Evolutionary conservation across 1,139 yeast species (phyloP).

Genomic region (Debaryomycetaceae sp.): DNA sequence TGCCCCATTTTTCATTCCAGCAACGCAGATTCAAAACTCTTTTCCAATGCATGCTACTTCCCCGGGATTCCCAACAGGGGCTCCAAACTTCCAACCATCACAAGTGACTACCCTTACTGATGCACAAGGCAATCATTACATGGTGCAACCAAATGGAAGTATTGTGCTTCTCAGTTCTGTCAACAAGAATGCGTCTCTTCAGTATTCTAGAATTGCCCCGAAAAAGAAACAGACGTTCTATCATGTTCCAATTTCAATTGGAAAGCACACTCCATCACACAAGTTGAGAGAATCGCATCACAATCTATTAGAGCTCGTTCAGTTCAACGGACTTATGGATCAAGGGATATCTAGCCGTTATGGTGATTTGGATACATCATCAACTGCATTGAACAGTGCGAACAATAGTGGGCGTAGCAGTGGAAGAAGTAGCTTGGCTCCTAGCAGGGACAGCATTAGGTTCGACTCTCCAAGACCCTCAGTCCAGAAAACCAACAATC

Average conservation of each 20-base stretch:
- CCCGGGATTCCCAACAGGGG: background rate
- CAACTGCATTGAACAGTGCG: conserved; percentile 16
- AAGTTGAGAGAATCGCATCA: conserved; percentile 21
- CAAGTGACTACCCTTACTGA: background rate
- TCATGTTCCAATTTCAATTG: conserved; percentile 13
- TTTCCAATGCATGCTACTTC: background rate
- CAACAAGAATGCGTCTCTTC: background rate
- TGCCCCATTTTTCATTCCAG: background rate
- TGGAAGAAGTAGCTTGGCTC: conserved; percentile 8
- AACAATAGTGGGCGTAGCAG: conserved; percentile 19
- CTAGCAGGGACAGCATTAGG: conserved; percentile 6
- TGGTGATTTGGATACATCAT: conserved; percentile 26
- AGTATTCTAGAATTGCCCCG: background rate
- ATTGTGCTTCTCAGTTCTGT: conserved; percentile 1
- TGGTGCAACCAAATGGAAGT: conserved; percentile 2
- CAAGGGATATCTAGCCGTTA: conserved; percentile 20
- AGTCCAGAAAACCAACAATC: background rate
- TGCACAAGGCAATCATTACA: conserved; percentile 1
- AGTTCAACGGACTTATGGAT: conserved; percentile 17
- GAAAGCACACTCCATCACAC: conserved; percentile 14
- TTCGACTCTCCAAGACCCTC: background rate
- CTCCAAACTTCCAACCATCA: conserved; percentile 1
- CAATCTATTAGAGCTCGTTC: conserved; percentile 20
- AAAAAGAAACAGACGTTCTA: conserved; percentile 8
- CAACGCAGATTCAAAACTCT: background rate